These are phyloP conservation scores for Cymbidium sinense DNA, from an alignment of 106 monocot species.

Conservation along the genomic window DNA sequence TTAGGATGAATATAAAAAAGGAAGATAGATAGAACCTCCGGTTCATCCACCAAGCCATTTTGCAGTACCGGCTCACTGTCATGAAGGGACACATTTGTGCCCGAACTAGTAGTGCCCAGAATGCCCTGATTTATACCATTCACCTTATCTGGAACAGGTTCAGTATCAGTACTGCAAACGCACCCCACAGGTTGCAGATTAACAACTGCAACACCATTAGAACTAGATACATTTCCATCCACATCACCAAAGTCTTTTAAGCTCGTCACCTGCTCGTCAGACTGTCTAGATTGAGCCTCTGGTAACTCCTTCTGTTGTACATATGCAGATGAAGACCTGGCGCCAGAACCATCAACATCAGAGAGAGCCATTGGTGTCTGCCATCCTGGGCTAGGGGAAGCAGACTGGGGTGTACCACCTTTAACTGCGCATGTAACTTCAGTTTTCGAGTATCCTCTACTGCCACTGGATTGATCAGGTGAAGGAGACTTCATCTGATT, in stretches of 20 bases:
- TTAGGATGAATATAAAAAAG: background rate
- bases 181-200: background rate
- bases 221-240: background rate
- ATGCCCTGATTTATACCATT: background rate
- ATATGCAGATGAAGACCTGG: background rate
- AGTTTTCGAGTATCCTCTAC: background rate
- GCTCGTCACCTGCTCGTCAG: background rate
- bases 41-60: conserved; percentile 14
- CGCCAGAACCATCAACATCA: background rate
- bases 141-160: background rate
- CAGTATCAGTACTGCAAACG: background rate
- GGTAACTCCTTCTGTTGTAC: conserved; percentile 6
- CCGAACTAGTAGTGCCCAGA: background rate
- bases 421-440: background rate
- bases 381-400: background rate
- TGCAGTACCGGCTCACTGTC: conserved; percentile 11
- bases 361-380: background rate
- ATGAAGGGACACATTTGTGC: background rate
- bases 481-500: background rate
- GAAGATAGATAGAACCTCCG: conserved; percentile 20
- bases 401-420: background rate
- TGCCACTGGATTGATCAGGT: conserved; percentile 3
- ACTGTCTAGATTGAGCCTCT: background rate
- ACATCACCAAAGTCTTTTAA: background rate
- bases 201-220: background rate